Conservation (phyloP, 2,329 filamentous ascomycete species). For the Colletotrichum eremochloae region DNA sequence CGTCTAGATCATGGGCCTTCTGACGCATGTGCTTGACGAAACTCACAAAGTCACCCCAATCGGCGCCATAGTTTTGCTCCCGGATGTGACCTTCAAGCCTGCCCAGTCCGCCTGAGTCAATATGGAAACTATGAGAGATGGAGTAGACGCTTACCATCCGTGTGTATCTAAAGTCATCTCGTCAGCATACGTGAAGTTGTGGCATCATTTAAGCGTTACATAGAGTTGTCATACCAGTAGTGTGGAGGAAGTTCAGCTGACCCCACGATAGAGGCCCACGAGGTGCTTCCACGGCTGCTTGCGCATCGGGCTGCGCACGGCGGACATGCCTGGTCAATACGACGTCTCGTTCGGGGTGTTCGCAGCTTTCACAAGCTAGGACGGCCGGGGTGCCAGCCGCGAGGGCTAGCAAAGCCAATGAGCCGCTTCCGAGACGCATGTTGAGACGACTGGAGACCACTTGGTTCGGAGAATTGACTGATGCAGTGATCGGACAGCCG, state of each 20-base stretch:
- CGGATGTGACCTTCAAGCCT: slow-evolving; percentile 72
- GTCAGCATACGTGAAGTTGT: slow-evolving; percentile 58
- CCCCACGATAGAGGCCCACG: slow-evolving; percentile 69
- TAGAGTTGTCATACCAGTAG: background rate
- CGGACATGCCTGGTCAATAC: slow-evolving; percentile 53
- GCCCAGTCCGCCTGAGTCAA: background rate
- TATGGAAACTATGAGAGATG: background rate
- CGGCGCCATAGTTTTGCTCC: slow-evolving; percentile 73
- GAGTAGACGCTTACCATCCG: slow-evolving; percentile 8
- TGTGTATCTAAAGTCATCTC: slow-evolving; percentile 63
- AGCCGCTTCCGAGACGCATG: slow-evolving; percentile 18
- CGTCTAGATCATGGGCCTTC: slow-evolving; percentile 67
- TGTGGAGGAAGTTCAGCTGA: slow-evolving; percentile 70
- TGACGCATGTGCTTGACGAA: slow-evolving; percentile 72
- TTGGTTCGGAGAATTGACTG: background rate
- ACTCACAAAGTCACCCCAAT: slow-evolving; percentile 75
- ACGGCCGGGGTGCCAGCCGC: background rate
- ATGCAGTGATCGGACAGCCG: background rate
- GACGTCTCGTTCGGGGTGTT: slow-evolving; percentile 35
- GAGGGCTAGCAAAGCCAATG: slow-evolving; percentile 12
- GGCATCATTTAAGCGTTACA: background rate
- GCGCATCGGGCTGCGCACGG: slow-evolving; percentile 62
- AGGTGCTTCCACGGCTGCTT: slow-evolving; percentile 58
- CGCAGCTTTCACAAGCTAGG: slow-evolving; percentile 26
- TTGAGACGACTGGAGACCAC: background rate